Conservation (phyloP, 306 rosid genomes). For the Pyrus bretschneideri region DNA sequence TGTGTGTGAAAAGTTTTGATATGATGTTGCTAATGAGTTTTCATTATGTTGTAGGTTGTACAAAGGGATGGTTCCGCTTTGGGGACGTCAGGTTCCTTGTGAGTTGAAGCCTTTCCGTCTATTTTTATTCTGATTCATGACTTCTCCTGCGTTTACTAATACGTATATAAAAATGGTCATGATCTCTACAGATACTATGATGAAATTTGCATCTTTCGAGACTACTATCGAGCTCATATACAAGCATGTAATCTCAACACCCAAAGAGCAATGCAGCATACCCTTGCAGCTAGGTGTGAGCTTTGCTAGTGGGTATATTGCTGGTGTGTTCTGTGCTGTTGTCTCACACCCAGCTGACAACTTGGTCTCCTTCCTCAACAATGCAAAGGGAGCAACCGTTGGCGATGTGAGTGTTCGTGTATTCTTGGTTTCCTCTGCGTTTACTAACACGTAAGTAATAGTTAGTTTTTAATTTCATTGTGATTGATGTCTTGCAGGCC, state of each 20-base stretch:
- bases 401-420: conserved; percentile 47
- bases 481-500: conserved; percentile 38
- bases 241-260: conserved; percentile 56
- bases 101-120: conserved; percentile 20
- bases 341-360: conserved; percentile 84
- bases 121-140: background rate
- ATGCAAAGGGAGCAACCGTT: conserved; percentile 68
- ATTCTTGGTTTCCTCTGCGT: background rate
- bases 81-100: conserved; percentile 97
- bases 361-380: conserved; percentile 79
- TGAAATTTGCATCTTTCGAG: conserved; percentile 81
- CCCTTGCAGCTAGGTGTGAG: conserved; percentile 63
- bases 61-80: conserved; percentile 79
- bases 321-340: conserved; percentile 62
- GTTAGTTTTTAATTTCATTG: background rate
- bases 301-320: conserved; percentile 61
- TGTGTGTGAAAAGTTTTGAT: background rate
- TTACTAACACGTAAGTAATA: background rate
- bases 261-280: conserved; percentile 61
- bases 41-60: conserved; percentile 47
- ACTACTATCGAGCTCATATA: conserved; percentile 51
- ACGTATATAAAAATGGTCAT: background rate
- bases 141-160: background rate
- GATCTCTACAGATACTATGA: conserved; percentile 55
- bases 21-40: background rate